A percentile compares a stretch with the other conserved stretches of the same genome.
phyloP scores from a whole-genome alignment of 805 yeast genomes.

The Jamesozyma jinghongensis region DNA sequence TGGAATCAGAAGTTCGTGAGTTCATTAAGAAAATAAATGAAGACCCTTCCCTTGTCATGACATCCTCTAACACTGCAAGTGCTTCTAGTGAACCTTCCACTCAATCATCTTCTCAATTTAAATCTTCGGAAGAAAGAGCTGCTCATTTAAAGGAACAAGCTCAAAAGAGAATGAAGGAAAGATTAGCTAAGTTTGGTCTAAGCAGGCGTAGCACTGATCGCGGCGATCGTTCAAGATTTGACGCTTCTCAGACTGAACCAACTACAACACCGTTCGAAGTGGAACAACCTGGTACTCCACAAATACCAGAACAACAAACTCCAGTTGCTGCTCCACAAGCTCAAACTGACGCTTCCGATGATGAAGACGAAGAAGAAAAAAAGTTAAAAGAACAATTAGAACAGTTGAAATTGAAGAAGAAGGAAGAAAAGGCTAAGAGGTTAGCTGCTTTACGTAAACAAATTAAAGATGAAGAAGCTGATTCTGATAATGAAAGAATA shows the following conservation, averaged over 20 bases:
- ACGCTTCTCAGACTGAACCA: neutral
- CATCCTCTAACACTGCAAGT: conserved; percentile 1
- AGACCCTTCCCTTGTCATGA: neutral
- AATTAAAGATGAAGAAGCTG: conserved; percentile 43
- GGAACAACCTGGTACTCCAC: conserved; percentile 1
- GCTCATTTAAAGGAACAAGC: conserved; percentile 79
- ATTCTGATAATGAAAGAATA: conserved; percentile 28
- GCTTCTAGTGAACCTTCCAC: conserved; percentile 2
- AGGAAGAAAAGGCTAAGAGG: conserved; percentile 51
- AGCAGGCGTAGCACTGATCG: conserved; percentile 29
- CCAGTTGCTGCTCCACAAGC: conserved; percentile 8
- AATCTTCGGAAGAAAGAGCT: conserved; percentile 58
- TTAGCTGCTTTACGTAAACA: conserved; percentile 49
- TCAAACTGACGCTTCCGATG: neutral
- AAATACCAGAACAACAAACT: conserved; percentile 4
- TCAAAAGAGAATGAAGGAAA: conserved; percentile 71
- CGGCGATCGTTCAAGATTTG: conserved; percentile 4
- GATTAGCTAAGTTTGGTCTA: conserved; percentile 74
- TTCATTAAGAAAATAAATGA: conserved; percentile 48
- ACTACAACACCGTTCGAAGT: conserved; percentile 6
- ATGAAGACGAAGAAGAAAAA: conserved; percentile 31
- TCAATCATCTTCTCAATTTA: conserved; percentile 12
- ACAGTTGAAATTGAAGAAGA: conserved; percentile 41
- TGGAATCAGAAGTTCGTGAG: conserved; percentile 50
- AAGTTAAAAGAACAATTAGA: conserved; percentile 33